These are phyloP conservation scores for Fraxinus quadrangulata DNA, from an alignment of 257 asterid genomes.

Conservation along the genomic window DNA sequence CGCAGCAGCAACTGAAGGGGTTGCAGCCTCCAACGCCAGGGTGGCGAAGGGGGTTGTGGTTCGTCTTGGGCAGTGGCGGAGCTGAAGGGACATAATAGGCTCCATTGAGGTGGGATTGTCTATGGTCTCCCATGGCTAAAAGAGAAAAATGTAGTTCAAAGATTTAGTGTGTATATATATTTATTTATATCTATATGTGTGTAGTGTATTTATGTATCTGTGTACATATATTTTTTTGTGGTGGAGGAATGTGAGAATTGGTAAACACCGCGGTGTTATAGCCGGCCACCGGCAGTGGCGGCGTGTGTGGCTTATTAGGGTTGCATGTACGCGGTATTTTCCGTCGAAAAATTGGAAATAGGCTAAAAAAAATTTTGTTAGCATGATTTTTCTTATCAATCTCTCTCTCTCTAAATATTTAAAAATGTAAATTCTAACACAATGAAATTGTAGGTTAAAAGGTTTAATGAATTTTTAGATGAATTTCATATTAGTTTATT, in stretches of 20 bases:
- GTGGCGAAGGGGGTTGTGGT: constrained; percentile 40
- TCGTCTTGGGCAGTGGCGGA: constrained; percentile 42
- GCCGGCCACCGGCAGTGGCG: not conserved
- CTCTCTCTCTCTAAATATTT: no score
- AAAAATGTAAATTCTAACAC: no score
- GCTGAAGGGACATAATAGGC: constrained; percentile 54
- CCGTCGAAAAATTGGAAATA: not conserved
- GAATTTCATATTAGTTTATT: no score
- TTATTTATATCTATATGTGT: no score
- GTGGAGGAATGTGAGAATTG: not conserved
- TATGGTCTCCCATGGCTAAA: not conserved
- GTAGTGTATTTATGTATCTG: no score
- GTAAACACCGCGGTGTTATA: not conserved
- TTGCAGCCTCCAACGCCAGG: constrained; percentile 39
- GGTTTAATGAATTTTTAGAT: no score
- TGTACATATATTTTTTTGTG: not conserved
- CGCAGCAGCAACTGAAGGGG: constrained; percentile 41
- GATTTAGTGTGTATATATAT: not conserved
- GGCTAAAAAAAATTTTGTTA: no score
- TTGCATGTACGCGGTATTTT: not conserved
- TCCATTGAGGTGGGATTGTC: constrained; percentile 38
- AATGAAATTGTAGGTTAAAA: no score
- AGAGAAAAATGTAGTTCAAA: not conserved
- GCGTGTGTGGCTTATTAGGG: no score
- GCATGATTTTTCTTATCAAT: no score